Evolutionary conservation across 2,329 filamentous ascomycete genomes (phyloP).

Genomic region (Herpotrichia juniperi): DNA sequence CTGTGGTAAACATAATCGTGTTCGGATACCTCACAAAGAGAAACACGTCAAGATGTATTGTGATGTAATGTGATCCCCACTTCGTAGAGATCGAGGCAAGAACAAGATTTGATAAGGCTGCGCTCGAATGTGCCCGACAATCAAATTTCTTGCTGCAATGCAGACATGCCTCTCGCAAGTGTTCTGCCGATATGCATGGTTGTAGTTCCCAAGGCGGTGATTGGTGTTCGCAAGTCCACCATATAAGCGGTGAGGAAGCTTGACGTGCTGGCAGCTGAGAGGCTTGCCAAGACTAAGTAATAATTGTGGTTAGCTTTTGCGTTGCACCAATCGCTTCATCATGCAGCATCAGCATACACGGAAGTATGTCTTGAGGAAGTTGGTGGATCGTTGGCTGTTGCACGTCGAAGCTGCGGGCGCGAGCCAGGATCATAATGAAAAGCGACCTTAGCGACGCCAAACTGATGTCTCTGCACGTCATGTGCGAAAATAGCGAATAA

Average conservation of each 20-base stretch:
- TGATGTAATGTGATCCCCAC: not conserved
- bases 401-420: not conserved
- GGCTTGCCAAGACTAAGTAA: slow-evolving; percentile 14
- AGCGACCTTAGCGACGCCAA: not conserved
- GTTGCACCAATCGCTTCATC: slow-evolving; percentile 3
- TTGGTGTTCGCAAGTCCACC: not conserved
- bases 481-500: not conserved
- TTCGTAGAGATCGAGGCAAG: not conserved
- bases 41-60: not conserved
- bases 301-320: not conserved
- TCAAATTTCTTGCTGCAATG: not conserved
- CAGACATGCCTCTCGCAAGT: not conserved
- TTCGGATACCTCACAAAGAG: not conserved
- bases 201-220: not conserved
- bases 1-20: not conserved
- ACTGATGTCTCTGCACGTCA: slow-evolving; percentile 1
- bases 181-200: not conserved
- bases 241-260: slow-evolving; percentile 20
- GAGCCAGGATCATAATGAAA: not conserved
- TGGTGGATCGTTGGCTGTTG: not conserved
- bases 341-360: slow-evolving; percentile 6
- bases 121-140: not conserved
- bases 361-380: not conserved
- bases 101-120: not conserved
- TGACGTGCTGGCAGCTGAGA: slow-evolving; percentile 20